Percentiles rank a stretch among this genome's conserved stretches.
phyloP scores from a whole-genome alignment of 2,329 filamentous ascomycete species.

The Cercospora sp. region DNA sequence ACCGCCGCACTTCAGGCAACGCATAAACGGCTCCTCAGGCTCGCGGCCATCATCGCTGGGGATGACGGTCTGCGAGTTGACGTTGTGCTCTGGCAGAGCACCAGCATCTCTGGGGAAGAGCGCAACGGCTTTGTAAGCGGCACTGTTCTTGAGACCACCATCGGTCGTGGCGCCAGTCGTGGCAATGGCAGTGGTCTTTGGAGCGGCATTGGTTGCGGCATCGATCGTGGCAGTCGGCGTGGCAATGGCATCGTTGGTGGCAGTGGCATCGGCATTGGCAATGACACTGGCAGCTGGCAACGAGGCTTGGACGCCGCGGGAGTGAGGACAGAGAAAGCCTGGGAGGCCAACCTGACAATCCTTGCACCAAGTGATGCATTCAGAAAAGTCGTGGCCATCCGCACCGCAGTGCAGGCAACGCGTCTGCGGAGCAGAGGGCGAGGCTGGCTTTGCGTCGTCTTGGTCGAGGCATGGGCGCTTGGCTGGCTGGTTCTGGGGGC shows the following conservation, averaged over 20 bases:
- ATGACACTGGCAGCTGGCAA: background rate
- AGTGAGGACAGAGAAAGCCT: background rate
- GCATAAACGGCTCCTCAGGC: background rate
- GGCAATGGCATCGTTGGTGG: background rate
- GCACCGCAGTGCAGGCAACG: conserved; percentile 14
- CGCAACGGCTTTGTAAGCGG: background rate
- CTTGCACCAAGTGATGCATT: conserved; percentile 6
- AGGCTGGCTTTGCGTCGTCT: background rate
- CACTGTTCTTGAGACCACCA: background rate
- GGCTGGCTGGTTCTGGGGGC: background rate
- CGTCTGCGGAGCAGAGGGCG: background rate
- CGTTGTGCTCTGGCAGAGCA: background rate
- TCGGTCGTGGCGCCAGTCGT: background rate
- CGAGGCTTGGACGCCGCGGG: background rate
- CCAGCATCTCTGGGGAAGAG: background rate
- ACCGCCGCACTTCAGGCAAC: background rate
- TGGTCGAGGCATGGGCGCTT: background rate
- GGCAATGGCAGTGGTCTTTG: background rate
- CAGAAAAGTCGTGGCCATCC: conserved; percentile 1
- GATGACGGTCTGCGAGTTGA: background rate
- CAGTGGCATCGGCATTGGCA: background rate
- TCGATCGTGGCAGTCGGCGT: background rate
- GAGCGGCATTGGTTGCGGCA: background rate
- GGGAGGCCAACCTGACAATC: conserved; percentile 9
- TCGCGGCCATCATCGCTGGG: background rate